Evolutionary conservation across 495 filamentous ascomycete genomes (phyloP), one percentile per base, ranked within the genome.

Genomic region (Parmelia sp.): DNA sequence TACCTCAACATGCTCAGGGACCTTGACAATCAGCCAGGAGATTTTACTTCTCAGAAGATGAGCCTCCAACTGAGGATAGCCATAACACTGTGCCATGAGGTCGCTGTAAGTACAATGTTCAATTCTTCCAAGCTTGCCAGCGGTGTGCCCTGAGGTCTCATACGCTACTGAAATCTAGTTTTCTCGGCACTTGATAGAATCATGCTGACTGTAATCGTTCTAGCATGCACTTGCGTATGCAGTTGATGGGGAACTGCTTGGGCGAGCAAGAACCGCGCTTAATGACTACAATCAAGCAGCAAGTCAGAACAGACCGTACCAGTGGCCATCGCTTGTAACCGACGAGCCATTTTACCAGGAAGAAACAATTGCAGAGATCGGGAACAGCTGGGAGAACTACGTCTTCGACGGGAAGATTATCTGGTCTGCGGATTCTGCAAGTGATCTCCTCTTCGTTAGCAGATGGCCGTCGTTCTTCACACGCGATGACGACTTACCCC

Each of bases 361-460:
- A 1, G 47, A 62, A 9, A 55, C 33, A 27, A 51, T 55, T 17
- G 60, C 60, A 21, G 60, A 62, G 40, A 37, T 62, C 12, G 60
- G 60, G 9, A 40, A 55, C 19, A 36, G 44, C 3, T 62, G 60
- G 60, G 60, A 62, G 23, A 62, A 55, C 31, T 35, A 47, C 5
- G 60, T 62, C 33, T 37, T 62, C 29, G 60, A 35, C 19, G 61
- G 61, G 1, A 62, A 39, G 1, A n/a, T 62, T 0, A 11, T 31
- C 19, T 62, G 61, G 61, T 49, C 61, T 8, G 33, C n/a, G 47
- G 2, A 37, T 56, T 29, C 10, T 35, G 4, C n/a, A n/a, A 44
- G 33, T 40, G 47, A 62, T 53, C 61, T 49, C 15, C 49, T 62
- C 17, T 62, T 62, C 47, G 51, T 62, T 36, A 62, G 61, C 36